Evolutionary conservation across 129 eudicot species (phyloP), one percentile per base, ranked within the genome.

Genomic region (Cynara cardunculus): DNA sequence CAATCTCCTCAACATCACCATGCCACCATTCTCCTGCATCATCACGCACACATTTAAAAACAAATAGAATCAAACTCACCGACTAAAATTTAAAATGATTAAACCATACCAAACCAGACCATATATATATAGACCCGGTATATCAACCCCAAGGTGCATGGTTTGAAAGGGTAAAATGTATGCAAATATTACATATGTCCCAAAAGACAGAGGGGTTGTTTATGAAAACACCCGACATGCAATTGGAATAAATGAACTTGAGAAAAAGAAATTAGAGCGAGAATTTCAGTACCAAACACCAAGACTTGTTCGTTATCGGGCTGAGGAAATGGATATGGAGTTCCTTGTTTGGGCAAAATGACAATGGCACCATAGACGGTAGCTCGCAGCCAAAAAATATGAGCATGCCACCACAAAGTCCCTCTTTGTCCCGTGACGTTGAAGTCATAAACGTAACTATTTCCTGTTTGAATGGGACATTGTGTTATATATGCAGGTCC

Each of bases 311-410:
- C 87, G 7, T 18, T 73, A 28, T 81, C 72, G 5, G 90, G 90
- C 53, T 81, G 65, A 7, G 87, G 90, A 75, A 87, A 87, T 7
- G 90, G 90, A 41, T 73, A 87, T 0, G 90, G 86, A 64, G 90
- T 84, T 77, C 86, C 90, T 78, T 80, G 79, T 78, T 84, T 85
- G 25, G 90, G 90, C 74, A 84, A 80, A 56, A 87, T 87, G 32
- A 87, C 87, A 77, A 87, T 84, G 49, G 90, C 90, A 26, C 90
- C 90, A 73, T 87, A 87, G 7, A 87, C 90, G 0, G 90, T 87
- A 5, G 87, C 90, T 73, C 90, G 78, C 8, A 87, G 84, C 90
- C 90, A 87, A 41, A 87, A 67, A 66, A 87, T 84, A 27, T 87
- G 90, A 18, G 87, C 90, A 34, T 87, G 90, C 89, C 89, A 87